These are phyloP conservation scores for Cymbidium sinense DNA, from an alignment of 106 monocot genomes.

Conservation along the genomic window DNA sequence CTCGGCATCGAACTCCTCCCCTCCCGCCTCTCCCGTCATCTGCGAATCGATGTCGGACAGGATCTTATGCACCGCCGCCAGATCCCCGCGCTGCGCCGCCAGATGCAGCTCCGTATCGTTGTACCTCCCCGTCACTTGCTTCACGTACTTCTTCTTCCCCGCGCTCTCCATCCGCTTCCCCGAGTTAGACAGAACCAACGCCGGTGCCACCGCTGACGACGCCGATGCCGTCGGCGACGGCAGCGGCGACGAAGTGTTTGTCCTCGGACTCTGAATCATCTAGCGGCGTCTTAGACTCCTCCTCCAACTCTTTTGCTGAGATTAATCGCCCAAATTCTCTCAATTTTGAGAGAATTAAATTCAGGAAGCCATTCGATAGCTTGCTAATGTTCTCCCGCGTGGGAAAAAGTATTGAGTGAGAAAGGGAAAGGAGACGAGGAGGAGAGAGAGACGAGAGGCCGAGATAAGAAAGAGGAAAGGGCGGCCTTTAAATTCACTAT, in stretches of 20 bases:
- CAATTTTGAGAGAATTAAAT: not conserved
- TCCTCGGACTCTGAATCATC: constrained; percentile 7
- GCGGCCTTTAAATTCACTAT: not conserved
- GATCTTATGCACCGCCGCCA: constrained; percentile 25
- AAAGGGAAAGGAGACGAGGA: not conserved
- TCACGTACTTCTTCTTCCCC: constrained; percentile 53
- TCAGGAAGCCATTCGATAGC: not conserved
- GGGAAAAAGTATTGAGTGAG: not conserved
- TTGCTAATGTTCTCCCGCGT: not conserved
- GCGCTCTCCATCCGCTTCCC: constrained; percentile 40
- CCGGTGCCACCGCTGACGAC: constrained; percentile 14
- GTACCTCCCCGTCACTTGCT: constrained; percentile 61
- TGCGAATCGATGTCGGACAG: constrained; percentile 13
- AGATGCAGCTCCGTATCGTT: constrained; percentile 70
- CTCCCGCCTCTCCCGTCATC: constrained; percentile 25
- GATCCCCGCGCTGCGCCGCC: constrained; percentile 54
- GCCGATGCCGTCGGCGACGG: constrained; percentile 9
- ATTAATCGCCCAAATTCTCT: not conserved
- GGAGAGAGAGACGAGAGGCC: not conserved
- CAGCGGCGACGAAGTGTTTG: not conserved
- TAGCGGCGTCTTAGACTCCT: not conserved
- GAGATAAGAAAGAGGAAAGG: not conserved
- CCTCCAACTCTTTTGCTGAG: not conserved
- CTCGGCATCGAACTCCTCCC: constrained; percentile 27
- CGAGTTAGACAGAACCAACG: constrained; percentile 41